Evolutionary conservation across 2,329 filamentous ascomycete species (phyloP).

Genomic region (Paecilomyces niveus): DNA sequence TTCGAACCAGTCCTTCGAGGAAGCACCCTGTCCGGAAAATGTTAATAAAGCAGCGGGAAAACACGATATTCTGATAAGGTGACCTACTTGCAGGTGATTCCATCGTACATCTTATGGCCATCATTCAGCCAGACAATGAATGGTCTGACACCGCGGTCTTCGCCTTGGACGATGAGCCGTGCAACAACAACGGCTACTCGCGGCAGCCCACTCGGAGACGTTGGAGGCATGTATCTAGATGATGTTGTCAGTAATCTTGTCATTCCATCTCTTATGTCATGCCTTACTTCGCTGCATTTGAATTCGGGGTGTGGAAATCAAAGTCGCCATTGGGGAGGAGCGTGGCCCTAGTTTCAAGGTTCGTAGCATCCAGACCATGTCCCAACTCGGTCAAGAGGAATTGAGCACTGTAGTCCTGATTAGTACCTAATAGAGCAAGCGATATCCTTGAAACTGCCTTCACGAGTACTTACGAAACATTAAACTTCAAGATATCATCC

Average conservation of each 20-base stretch:
- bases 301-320: constrained; percentile 25
- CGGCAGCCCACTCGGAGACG: constrained; percentile 1
- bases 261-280: constrained; percentile 11
- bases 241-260: constrained; percentile 6
- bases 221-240: not conserved
- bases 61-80: not conserved
- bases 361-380: constrained; percentile 33
- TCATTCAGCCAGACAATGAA: constrained; percentile 25
- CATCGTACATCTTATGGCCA: constrained; percentile 17
- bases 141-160: constrained; percentile 20
- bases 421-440: not conserved
- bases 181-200: constrained; percentile 28
- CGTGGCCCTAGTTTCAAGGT: constrained; percentile 33
- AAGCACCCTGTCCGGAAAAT: not conserved
- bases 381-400: constrained; percentile 37
- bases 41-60: not conserved
- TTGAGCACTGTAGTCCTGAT: constrained; percentile 11
- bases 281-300: constrained; percentile 24
- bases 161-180: constrained; percentile 17
- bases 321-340: constrained; percentile 25
- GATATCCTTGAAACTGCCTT: not conserved
- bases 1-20: constrained; percentile 18
- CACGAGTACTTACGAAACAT: constrained; percentile 11
- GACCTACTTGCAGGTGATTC: constrained; percentile 17
- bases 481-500: constrained; percentile 11